A percentile compares a stretch with the other conserved stretches of the same genome.
Evolutionary conservation across 352 stramenopile genomes (phyloP).

Genomic region (Saprolegnia parasitica): DNA sequence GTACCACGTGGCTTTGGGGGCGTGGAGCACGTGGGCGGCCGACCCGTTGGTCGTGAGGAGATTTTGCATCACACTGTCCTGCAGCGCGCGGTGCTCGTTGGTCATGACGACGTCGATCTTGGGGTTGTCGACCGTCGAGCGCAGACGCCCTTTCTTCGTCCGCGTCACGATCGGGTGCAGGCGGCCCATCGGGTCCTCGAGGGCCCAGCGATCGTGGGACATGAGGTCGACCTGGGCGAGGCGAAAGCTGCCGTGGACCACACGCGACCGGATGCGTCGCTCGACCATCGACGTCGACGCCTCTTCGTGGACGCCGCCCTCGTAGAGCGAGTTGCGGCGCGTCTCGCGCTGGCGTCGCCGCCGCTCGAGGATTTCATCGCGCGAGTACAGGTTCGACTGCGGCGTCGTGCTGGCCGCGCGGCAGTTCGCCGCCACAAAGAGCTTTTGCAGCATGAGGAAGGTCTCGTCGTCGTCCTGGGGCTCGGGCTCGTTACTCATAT

Average conservation of each 20-base stretch:
- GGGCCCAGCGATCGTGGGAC: constrained; percentile 7
- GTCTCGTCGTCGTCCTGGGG: constrained; percentile 15
- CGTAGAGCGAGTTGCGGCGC: constrained; percentile 6
- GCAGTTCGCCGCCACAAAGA: neutral
- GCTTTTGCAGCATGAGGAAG: constrained; percentile 13
- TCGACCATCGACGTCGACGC: neutral
- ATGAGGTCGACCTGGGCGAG: constrained; percentile 9
- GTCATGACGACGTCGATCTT: constrained; percentile 14
- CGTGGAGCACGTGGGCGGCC: neutral
- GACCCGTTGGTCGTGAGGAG: neutral
- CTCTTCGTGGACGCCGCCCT: neutral
- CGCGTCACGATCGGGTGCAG: constrained; percentile 8
- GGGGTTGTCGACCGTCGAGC: neutral
- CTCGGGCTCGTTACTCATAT: neutral
- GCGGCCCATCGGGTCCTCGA: constrained; percentile 12
- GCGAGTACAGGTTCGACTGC: neutral
- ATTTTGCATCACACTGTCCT: constrained; percentile 3
- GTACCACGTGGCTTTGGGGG: constrained; percentile 10
- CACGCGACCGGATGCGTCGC: neutral
- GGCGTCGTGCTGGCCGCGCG: neutral
- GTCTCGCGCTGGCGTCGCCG: constrained; percentile 1
- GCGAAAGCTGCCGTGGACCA: constrained; percentile 4
- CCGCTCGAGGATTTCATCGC: constrained; percentile 7
- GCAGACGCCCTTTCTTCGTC: constrained; percentile 2
- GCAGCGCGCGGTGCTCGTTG: neutral